Conservation (phyloP, 371 early-diverging fungal genomes). For the Fennellomyces sp. region DNA sequence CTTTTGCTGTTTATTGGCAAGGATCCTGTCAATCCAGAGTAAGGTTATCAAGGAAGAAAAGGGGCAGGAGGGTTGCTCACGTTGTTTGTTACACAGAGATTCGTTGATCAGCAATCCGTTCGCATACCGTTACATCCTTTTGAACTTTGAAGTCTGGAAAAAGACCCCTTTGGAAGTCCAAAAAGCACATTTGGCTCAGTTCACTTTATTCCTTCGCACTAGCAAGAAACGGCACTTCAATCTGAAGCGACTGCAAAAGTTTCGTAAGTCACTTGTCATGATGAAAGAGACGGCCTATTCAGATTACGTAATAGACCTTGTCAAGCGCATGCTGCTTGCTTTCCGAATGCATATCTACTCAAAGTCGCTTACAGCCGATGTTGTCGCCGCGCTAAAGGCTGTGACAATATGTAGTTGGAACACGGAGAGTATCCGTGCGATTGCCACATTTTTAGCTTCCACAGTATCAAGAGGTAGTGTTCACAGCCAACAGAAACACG, state of each 20-base stretch:
- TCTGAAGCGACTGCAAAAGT: conserved; percentile 59
- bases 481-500: not conserved
- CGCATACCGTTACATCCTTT: conserved; percentile 66
- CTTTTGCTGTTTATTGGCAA: conserved; percentile 71
- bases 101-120: conserved; percentile 69
- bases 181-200: conserved; percentile 63
- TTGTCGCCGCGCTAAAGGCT: conserved; percentile 59
- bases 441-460: conserved; percentile 72
- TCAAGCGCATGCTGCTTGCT: conserved; percentile 66
- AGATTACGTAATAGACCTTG: conserved; percentile 51
- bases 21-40: conserved; percentile 55
- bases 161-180: conserved; percentile 64
- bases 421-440: conserved; percentile 64
- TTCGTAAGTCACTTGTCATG: conserved; percentile 50
- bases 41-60: conserved; percentile 12
- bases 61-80: not conserved
- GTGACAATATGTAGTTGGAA: conserved; percentile 64
- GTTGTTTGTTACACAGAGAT: conserved; percentile 34
- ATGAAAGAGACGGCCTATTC: conserved; percentile 3
- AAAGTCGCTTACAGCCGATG: conserved; percentile 54
- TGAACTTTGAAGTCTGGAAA: conserved; percentile 79
- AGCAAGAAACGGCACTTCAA: conserved; percentile 64
- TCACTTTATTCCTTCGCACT: conserved; percentile 63
- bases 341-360: conserved; percentile 66
- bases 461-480: conserved; percentile 68